phyloP scores from a whole-genome alignment of 371 early-diverging fungal species.

The Mucor circinelloides region DNA sequence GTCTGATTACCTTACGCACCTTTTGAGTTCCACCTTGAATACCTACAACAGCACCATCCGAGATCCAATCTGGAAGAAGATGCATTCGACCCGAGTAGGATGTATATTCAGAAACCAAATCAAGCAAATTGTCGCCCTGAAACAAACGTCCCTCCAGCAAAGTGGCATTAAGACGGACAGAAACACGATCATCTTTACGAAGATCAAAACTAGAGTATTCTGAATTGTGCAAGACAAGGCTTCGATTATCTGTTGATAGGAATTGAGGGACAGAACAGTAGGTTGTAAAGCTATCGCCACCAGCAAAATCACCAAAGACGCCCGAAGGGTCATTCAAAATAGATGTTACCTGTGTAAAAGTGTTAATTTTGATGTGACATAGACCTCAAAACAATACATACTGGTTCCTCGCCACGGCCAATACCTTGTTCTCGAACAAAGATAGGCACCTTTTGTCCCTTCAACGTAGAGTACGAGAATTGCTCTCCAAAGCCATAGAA shows the following conservation, averaged over 20 bases:
- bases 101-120: constrained; percentile 46
- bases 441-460: constrained; percentile 54
- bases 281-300: constrained; percentile 36
- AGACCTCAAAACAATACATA: constrained; percentile 1
- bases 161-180: constrained; percentile 31
- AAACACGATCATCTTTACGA: constrained; percentile 24
- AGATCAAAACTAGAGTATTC: constrained; percentile 51
- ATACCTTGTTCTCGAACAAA: constrained; percentile 43
- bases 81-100: constrained; percentile 45
- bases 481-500: constrained; percentile 57
- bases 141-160: constrained; percentile 28
- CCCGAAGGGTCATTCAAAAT: constrained; percentile 26
- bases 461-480: constrained; percentile 31
- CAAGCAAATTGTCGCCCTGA: constrained; percentile 32
- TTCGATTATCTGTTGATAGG: constrained; percentile 39
- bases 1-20: constrained; percentile 29
- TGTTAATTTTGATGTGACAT: neutral
- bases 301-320: constrained; percentile 31
- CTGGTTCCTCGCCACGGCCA: constrained; percentile 40
- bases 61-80: constrained; percentile 43
- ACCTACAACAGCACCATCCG: constrained; percentile 40
- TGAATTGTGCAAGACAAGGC: constrained; percentile 41
- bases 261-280: constrained; percentile 47
- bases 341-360: constrained; percentile 12
- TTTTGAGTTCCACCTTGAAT: constrained; percentile 47